Evolutionary conservation across 306 rosid species (phyloP).

Genomic region (Cucumis cinereus): DNA sequence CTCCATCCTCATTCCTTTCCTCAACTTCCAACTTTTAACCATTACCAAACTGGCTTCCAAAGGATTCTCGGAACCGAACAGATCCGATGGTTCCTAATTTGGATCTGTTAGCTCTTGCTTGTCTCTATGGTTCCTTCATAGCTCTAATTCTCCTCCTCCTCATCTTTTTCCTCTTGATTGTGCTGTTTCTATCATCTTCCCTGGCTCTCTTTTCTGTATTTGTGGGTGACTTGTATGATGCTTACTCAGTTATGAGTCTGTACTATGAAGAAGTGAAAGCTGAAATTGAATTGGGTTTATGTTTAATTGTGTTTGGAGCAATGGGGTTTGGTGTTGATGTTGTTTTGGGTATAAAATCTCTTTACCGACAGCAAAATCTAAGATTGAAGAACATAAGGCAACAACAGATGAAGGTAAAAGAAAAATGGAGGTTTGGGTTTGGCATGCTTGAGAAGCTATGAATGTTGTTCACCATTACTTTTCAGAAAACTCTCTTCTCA

Average conservation of each 20-base stretch:
- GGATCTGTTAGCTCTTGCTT: slow-evolving; percentile 21
- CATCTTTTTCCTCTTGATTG: slow-evolving; percentile 1
- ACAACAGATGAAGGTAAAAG: slow-evolving; percentile 8
- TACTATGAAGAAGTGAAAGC: slow-evolving; percentile 9
- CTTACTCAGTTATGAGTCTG: background rate
- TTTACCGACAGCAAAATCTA: slow-evolving; percentile 6
- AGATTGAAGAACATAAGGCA: background rate
- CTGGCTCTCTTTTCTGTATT: slow-evolving; percentile 12
- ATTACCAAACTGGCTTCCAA: background rate
- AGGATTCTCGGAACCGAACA: background rate
- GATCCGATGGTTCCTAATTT: slow-evolving; percentile 18
- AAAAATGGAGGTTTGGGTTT: background rate
- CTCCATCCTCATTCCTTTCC: slow-evolving; percentile 13
- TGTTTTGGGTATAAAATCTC: slow-evolving; percentile 6
- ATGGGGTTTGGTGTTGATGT: slow-evolving; percentile 9
- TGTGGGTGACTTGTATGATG: slow-evolving; percentile 9
- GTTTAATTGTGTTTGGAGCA: slow-evolving; percentile 4
- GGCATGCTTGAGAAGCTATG: slow-evolving; percentile 1
- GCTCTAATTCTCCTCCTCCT: slow-evolving; percentile 17
- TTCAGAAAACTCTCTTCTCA: background rate
- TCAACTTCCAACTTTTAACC: background rate
- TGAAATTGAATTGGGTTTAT: slow-evolving; percentile 14
- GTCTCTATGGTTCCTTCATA: slow-evolving; percentile 26
- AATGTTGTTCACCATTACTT: background rate
- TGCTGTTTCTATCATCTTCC: slow-evolving; percentile 15